Percentiles rank a stretch among this genome's conserved stretches.
Evolutionary conservation across 2,329 filamentous ascomycete species (phyloP).

Genomic region (Plectosphaerella plurivora): DNA sequence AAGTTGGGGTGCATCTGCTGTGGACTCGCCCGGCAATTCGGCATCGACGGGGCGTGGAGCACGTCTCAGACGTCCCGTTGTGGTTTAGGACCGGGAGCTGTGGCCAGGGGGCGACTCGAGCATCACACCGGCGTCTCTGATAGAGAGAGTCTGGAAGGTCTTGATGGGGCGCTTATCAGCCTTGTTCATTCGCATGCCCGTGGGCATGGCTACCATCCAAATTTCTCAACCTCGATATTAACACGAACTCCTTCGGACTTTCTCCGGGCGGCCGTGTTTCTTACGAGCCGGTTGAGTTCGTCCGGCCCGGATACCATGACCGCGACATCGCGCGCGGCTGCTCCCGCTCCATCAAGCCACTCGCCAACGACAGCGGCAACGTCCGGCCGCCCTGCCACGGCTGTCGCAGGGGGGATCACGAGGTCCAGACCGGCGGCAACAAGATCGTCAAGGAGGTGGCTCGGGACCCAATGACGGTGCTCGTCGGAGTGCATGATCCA

Average conservation of each 20-base stretch:
- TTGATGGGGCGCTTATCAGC: neutral
- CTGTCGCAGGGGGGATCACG: conserved; percentile 49
- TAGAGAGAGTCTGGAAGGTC: no score
- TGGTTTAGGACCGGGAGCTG: neutral
- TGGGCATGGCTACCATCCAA: conserved; percentile 49
- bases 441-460: conserved; percentile 43
- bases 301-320: conserved; percentile 61
- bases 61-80: neutral
- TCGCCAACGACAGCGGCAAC: conserved; percentile 36
- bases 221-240: conserved; percentile 58
- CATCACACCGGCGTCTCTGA: neutral
- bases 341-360: conserved; percentile 21
- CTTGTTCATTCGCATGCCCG: neutral
- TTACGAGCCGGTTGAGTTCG: conserved; percentile 53
- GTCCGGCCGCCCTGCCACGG: conserved; percentile 48
- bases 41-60: neutral
- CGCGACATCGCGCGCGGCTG: conserved; percentile 29
- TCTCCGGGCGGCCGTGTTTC: conserved; percentile 51
- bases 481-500: conserved; percentile 53
- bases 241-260: conserved; percentile 44
- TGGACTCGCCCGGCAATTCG: neutral
- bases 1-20: neutral
- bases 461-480: conserved; percentile 51
- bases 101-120: neutral
- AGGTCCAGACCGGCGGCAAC: conserved; percentile 44